These are phyloP conservation scores for Fonsecaea erecta DNA, from an alignment of 2,329 filamentous ascomycete species.

Conservation along the genomic window DNA sequence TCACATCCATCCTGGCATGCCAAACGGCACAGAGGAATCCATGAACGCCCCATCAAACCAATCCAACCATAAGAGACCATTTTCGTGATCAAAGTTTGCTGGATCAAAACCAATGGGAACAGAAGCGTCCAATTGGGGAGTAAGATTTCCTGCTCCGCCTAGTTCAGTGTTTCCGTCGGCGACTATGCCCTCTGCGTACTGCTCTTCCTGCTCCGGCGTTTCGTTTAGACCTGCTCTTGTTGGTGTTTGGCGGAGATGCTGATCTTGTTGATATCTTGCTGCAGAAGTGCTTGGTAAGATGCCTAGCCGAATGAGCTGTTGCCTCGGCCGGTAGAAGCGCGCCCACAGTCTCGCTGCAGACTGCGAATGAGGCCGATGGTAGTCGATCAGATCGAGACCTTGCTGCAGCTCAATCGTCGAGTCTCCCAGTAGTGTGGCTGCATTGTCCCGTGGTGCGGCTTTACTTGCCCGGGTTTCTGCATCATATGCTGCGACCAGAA, in stretches of 20 bases:
- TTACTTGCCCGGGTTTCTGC: conserved; percentile 12
- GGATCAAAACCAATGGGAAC: background rate
- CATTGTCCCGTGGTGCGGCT: background rate
- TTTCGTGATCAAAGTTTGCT: background rate
- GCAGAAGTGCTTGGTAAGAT: conserved; percentile 2
- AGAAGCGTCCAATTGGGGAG: background rate
- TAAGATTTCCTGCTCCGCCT: background rate
- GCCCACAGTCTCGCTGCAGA: conserved; percentile 14
- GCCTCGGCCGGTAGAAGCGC: conserved; percentile 11
- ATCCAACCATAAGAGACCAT: conserved; percentile 5
- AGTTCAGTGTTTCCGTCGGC: background rate
- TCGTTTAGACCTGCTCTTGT: background rate
- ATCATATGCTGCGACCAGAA: conserved; percentile 18
- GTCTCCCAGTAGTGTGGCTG: conserved; percentile 6
- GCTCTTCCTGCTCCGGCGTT: background rate
- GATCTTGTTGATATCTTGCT: background rate
- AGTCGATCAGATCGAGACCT: conserved; percentile 21
- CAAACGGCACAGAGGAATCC: conserved; percentile 15
- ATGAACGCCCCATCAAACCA: conserved; percentile 17
- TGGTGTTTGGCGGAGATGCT: background rate
- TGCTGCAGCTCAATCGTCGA: conserved; percentile 5
- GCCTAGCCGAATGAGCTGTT: conserved; percentile 13
- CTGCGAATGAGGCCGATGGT: conserved; percentile 2
- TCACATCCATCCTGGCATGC: conserved; percentile 18
- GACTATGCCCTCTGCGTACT: background rate